A percentile compares a stretch with the other conserved stretches of the same genome.
These are phyloP conservation scores for Bipolaris cookei DNA, from an alignment of 2,329 filamentous ascomycete species.

Conservation along the genomic window DNA sequence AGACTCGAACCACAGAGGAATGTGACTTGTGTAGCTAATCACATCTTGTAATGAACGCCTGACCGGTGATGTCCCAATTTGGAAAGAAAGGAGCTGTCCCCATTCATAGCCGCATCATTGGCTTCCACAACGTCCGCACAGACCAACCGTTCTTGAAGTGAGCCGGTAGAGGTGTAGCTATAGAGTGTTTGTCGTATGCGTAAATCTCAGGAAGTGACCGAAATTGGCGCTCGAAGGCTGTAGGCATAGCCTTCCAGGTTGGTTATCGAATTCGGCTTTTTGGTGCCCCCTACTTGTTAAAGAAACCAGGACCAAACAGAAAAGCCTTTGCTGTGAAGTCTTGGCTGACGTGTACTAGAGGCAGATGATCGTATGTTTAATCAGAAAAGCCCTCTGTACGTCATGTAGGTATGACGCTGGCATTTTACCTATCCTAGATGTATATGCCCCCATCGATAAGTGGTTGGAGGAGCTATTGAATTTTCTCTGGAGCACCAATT, in stretches of 20 bases:
- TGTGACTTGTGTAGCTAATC: constrained; percentile 18
- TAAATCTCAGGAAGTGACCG: constrained; percentile 31
- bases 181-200: constrained; percentile 38
- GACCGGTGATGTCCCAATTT: constrained; percentile 28
- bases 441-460: neutral
- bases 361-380: neutral
- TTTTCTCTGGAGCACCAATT: constrained; percentile 9
- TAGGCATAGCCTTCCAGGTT: constrained; percentile 25
- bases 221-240: constrained; percentile 29
- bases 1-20: constrained; percentile 26
- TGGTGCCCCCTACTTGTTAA: neutral
- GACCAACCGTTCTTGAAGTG: constrained; percentile 44
- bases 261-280: constrained; percentile 7
- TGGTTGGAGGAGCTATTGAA: neutral
- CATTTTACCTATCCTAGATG: neutral
- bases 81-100: constrained; percentile 24
- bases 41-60: constrained; percentile 28
- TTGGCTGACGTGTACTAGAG: neutral
- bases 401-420: neutral
- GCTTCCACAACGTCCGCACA: constrained; percentile 37
- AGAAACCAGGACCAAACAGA: neutral
- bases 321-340: constrained; percentile 4
- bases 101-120: constrained; percentile 30
- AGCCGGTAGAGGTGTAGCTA: constrained; percentile 31
- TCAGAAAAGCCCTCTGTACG: neutral